These are phyloP conservation scores for Melampsora americana DNA, from an alignment of 1,284 basidiomycete species.

Conservation along the genomic window DNA sequence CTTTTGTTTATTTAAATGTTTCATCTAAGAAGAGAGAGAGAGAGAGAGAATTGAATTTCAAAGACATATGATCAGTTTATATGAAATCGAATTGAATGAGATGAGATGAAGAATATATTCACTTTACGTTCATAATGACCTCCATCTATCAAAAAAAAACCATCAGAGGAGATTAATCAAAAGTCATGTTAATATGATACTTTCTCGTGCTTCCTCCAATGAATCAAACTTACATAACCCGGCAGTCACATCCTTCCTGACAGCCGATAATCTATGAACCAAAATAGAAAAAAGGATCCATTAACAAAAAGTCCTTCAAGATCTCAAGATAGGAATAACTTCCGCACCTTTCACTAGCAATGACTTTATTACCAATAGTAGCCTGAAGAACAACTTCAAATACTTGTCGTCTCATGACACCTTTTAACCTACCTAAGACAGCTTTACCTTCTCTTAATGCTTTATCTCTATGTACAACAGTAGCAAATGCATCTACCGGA, in stretches of 20 bases:
- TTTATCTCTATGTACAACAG: conserved; percentile 38
- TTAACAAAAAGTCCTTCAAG: not conserved
- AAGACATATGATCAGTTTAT: not conserved
- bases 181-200: conserved; percentile 46
- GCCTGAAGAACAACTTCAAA: conserved; percentile 54
- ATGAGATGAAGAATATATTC: not conserved
- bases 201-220: conserved; percentile 35
- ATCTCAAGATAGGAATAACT: conserved; percentile 47
- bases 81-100: not conserved
- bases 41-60: not conserved
- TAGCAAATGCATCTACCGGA: conserved; percentile 37
- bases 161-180: not conserved
- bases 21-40: not conserved
- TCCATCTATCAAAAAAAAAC: conserved; percentile 49
- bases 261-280: conserved; percentile 64
- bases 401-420: conserved; percentile 27
- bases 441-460: conserved; percentile 24
- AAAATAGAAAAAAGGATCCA: not conserved
- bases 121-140: conserved; percentile 80
- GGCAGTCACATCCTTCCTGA: conserved; percentile 90
- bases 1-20: conserved; percentile 5
- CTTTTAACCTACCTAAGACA: conserved; percentile 22
- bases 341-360: conserved; percentile 72
- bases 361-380: conserved; percentile 73
- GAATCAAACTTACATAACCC: conserved; percentile 78